Percentiles rank a stretch among this genome's conserved stretches.
phyloP scores from a whole-genome alignment of 2,329 filamentous ascomycete genomes.

The Gaeumannomyces sp. region DNA sequence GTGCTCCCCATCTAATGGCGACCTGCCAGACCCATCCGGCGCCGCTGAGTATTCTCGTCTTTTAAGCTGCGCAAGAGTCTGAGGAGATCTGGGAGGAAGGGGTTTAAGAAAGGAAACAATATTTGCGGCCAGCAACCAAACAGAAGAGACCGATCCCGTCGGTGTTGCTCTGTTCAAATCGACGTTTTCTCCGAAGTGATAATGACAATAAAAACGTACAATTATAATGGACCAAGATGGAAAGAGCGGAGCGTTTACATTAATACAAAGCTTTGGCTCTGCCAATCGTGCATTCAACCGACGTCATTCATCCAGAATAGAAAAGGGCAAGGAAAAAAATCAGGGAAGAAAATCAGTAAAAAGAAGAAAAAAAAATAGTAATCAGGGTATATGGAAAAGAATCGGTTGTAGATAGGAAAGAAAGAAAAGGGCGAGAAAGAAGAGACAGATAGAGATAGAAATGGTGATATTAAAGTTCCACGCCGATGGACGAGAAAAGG shows the following conservation, averaged over 20 bases:
- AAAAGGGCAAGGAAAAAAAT: not conserved
- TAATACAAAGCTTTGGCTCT: not conserved
- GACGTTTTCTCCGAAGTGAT: no score
- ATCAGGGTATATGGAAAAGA: not conserved
- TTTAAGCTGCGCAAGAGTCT: not conserved
- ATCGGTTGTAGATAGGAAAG: not conserved
- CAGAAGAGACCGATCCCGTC: not conserved
- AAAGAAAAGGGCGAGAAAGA: constrained; percentile 4
- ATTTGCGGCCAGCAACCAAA: not conserved
- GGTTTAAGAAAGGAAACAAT: not conserved
- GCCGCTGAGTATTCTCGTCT: not conserved
- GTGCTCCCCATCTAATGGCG: not conserved
- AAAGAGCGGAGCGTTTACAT: not conserved
- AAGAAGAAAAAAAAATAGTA: not conserved
- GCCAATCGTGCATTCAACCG: not conserved
- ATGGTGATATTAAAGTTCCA: not conserved
- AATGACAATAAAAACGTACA: not conserved
- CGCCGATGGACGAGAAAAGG: not conserved
- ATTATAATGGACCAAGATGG: not conserved
- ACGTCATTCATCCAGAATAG: not conserved
- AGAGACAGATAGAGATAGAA: constrained; percentile 2
- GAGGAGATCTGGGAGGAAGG: not conserved
- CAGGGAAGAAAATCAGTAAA: not conserved
- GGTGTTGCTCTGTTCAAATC: not conserved
- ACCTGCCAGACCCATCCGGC: not conserved